Conservation (phyloP, 2,329 filamentous ascomycete species). For the Ceratocystiopsis minuta region DNA sequence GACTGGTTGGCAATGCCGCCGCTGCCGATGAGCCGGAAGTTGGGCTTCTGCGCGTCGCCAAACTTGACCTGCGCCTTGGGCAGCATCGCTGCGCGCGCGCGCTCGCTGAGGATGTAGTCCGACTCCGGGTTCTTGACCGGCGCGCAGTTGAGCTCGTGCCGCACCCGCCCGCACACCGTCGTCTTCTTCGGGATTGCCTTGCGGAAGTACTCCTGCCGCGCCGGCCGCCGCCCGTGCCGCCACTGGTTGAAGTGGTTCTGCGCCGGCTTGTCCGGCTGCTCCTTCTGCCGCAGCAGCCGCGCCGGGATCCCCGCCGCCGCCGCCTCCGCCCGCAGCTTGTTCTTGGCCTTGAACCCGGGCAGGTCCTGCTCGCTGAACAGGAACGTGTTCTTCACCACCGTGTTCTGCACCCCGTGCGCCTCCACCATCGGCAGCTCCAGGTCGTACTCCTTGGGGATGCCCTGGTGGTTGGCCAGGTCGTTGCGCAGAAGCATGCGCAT, state of each 20-base stretch:
- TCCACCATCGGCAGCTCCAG: slow-evolving; percentile 47
- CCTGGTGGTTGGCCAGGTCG: slow-evolving; percentile 47
- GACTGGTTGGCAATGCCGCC: slow-evolving; percentile 30
- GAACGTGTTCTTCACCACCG: slow-evolving; percentile 64
- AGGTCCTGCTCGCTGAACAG: slow-evolving; percentile 90
- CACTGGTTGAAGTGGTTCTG: slow-evolving; percentile 15
- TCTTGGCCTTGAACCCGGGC: slow-evolving; percentile 50
- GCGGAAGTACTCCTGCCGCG: slow-evolving; percentile 37
- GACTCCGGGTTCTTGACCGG: slow-evolving; percentile 57
- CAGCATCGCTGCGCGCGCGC: slow-evolving; percentile 41
- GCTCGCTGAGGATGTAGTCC: slow-evolving; percentile 38
- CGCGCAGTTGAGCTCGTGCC: slow-evolving; percentile 58
- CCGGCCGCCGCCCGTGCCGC: slow-evolving; percentile 9
- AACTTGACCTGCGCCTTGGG: slow-evolving; percentile 38
- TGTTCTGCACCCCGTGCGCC: slow-evolving; percentile 15
- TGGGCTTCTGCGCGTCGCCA: slow-evolving; percentile 30
- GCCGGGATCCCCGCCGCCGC: slow-evolving; percentile 40
- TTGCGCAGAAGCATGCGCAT: slow-evolving; percentile 50
- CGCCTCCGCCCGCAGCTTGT: slow-evolving; percentile 36
- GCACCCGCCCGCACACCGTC: slow-evolving; percentile 51
- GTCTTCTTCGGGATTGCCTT: slow-evolving; percentile 72
- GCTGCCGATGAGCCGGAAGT: slow-evolving; percentile 36
- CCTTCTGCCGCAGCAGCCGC: slow-evolving; percentile 27
- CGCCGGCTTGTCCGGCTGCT: slow-evolving; percentile 26
- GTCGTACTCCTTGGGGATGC: slow-evolving; percentile 76